Evolutionary conservation across 257 asterid species (phyloP), one percentile per base, ranked within the genome.

Genomic region (Solanum rostratum): DNA sequence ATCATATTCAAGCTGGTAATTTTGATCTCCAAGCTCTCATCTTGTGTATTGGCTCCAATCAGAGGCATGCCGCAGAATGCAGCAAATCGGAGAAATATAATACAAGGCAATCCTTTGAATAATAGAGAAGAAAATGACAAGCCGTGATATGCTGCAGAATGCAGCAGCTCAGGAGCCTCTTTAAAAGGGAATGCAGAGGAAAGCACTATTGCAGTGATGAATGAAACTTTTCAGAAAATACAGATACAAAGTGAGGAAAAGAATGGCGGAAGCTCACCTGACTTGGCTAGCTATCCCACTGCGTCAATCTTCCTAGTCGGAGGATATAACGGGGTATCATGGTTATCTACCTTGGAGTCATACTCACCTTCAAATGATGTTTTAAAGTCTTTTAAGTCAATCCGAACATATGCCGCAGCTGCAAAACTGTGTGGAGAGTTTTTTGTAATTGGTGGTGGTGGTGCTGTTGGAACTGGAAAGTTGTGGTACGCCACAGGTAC

Each of bases 371-470:
- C 93, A 83, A 73, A 65, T 66, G 98, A 95, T 90, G 87, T 86
- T 84, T 79, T 91, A 68, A 91, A 87, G 86, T 88, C 92, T 71
- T 94, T 94, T 98, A 87, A 88, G 68, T 84, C 83, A 83, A 81
- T 65, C 74, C 92, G 97, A 81, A 88, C 93, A 69, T 91, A 92
- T 91, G 91, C 96, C 84, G 86, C 98, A 82, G 88, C 90, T 70
- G 92, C 92, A 41, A 88, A 81, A 82, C 84, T 93, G 73, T 86
- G 90, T 82, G 92, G 89, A 54, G 94, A 95, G 78, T 87, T 95
- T 81, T 96, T 90, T 85, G 93, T 89, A 69, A 78, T 96, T 85
- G 98, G 99, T 88, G 98, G 98, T 41, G 93, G 66, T 59, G 66
- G 66, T 22, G 66, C 20, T 62, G 16, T 27, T 62, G 70, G 97